phyloP scores from a whole-genome alignment of 2,329 filamentous ascomycete species.

The Fusarium piperis region DNA sequence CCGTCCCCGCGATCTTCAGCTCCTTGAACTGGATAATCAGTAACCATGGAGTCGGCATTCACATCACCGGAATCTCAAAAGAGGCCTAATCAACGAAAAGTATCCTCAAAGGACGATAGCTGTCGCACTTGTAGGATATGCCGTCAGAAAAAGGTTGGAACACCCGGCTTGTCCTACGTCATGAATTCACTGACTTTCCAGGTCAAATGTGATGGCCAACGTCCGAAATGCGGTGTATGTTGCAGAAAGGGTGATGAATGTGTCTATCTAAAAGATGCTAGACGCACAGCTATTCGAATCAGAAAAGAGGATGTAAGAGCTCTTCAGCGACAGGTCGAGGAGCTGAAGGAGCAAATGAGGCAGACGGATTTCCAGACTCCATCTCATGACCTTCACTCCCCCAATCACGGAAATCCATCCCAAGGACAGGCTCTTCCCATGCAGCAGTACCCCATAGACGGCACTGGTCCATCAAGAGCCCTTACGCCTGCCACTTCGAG shows the following conservation, averaged over 20 bases:
- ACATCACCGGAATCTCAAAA: not conserved
- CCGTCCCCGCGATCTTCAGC: not conserved
- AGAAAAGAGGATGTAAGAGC: constrained; percentile 1
- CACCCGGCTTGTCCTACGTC: not conserved
- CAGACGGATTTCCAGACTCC: not conserved
- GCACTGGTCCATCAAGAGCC: not conserved
- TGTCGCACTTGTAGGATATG: not conserved
- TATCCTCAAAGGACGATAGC: not conserved
- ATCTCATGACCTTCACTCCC: not conserved
- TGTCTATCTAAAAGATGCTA: not conserved
- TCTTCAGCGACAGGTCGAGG: not conserved
- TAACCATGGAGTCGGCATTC: not conserved
- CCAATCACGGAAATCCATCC: not conserved
- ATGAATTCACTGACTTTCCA: not conserved
- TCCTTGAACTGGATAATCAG: not conserved
- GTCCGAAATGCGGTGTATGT: not conserved
- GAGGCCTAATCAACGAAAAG: not conserved
- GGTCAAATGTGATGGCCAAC: not conserved
- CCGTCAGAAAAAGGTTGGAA: not conserved
- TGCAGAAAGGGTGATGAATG: not conserved
- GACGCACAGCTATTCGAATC: not conserved
- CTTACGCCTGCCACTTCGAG: not conserved
- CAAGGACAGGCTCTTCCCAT: not conserved
- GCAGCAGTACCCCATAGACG: not conserved
- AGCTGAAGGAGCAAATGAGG: not conserved